Evolutionary conservation across 441 rosid species (phyloP).

Genomic region (Brassica balearica): DNA sequence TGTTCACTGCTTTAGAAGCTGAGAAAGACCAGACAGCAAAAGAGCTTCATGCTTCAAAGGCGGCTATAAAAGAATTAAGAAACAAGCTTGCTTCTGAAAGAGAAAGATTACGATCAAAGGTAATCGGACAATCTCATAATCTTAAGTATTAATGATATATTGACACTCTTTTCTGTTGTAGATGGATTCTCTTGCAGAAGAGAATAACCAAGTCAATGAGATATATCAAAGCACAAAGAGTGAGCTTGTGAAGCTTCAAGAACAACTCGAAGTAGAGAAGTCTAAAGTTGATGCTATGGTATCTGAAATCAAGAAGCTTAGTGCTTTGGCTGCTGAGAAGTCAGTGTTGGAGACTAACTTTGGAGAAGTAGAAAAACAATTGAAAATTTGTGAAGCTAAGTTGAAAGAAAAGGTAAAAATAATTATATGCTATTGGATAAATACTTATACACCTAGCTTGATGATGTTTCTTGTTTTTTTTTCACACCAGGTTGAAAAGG

Average conservation of each 20-base stretch:
- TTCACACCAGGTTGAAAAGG: conserved; percentile 47
- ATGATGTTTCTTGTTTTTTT: conserved; percentile 9
- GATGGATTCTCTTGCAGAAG: conserved; percentile 79
- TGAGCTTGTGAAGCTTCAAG: conserved; percentile 76
- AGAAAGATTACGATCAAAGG: conserved; percentile 76
- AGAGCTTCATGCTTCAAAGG: conserved; percentile 68
- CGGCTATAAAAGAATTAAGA: conserved; percentile 59
- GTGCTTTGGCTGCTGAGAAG: conserved; percentile 56
- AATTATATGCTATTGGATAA: neutral
- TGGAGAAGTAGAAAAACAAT: conserved; percentile 13
- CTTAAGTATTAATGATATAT: neutral
- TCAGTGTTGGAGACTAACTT: conserved; percentile 51
- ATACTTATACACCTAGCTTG: neutral
- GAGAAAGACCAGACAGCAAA: conserved; percentile 69
- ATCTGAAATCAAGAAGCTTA: conserved; percentile 59
- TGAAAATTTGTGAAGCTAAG: conserved; percentile 38
- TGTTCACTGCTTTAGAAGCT: conserved; percentile 51
- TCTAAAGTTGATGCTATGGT: conserved; percentile 53
- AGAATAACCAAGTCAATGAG: conserved; percentile 69
- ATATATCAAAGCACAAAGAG: conserved; percentile 63
- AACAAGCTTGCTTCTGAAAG: conserved; percentile 52
- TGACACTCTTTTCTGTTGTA: conserved; percentile 41
- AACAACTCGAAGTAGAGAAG: conserved; percentile 58
- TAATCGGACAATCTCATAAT: conserved; percentile 23
- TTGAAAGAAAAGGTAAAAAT: conserved; percentile 59